A percentile compares a stretch with the other conserved stretches of the same genome.
These are phyloP conservation scores for Coemansia sp. DNA, from an alignment of 192 early-diverging fungal genomes.

Conservation along the genomic window DNA sequence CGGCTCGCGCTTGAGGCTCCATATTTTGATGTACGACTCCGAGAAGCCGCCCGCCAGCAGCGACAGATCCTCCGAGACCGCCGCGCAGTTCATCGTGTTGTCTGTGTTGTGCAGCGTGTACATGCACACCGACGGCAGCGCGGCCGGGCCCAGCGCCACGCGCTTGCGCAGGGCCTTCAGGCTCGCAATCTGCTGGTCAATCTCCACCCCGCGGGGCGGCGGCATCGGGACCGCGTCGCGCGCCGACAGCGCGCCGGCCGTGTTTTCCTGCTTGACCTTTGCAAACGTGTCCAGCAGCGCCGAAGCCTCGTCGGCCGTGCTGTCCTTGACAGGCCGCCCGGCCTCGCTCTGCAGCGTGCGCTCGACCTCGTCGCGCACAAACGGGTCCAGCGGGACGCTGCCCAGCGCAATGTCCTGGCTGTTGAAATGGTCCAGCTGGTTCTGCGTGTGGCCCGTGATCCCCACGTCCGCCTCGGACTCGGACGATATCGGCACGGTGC, in stretches of 20 bases:
- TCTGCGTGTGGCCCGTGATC: constrained; percentile 66
- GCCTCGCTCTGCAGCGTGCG: constrained; percentile 71
- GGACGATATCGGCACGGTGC: constrained; percentile 27
- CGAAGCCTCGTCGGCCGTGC: constrained; percentile 15
- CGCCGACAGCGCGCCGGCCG: constrained; percentile 56
- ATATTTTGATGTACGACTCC: constrained; percentile 91
- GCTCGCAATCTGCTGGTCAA: constrained; percentile 72
- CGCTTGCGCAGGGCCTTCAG: constrained; percentile 77
- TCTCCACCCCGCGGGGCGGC: constrained; percentile 66
- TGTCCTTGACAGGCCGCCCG: constrained; percentile 28
- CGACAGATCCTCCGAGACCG: constrained; percentile 75
- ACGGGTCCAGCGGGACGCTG: constrained; percentile 64
- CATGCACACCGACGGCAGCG: constrained; percentile 86
- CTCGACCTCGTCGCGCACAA: constrained; percentile 80
- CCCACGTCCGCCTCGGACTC: constrained; percentile 64
- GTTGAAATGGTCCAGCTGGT: constrained; percentile 79
- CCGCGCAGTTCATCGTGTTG: constrained; percentile 80
- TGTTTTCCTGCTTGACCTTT: constrained; percentile 62
- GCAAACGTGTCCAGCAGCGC: constrained; percentile 58
- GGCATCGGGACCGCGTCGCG: constrained; percentile 41
- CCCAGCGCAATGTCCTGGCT: constrained; percentile 76
- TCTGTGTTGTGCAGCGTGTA: constrained; percentile 96
- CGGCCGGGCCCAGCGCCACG: constrained; percentile 60
- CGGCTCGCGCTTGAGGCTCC: constrained; percentile 82
- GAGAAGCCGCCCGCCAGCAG: constrained; percentile 88